Evolutionary conservation across 2,329 filamentous ascomycete genomes (phyloP), one percentile per base, ranked within the genome.

Genomic region (Pestalotiopsis sp.): DNA sequence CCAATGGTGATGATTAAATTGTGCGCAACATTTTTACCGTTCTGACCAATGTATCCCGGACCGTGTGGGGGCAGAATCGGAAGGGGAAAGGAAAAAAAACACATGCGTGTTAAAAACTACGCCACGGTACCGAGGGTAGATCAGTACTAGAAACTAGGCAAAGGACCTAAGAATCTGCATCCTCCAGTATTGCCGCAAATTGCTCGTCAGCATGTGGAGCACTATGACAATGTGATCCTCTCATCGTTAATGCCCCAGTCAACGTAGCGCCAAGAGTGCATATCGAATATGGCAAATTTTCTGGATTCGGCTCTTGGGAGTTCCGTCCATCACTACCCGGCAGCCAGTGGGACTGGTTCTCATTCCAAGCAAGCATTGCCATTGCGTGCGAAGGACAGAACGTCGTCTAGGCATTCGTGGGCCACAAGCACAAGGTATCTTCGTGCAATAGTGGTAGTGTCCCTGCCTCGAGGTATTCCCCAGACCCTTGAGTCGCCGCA

Each of bases 241-340:
- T 61, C 59, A 36, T 61, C 59, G 31, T 61, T 36, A 27, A 38
- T 25, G 14, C 45, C 45, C 59, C 59, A 61, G 59, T 61, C 59
- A 61, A 61, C 36, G 17, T 27, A 61, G 31, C n/a, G 45, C 45
- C 45, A 52, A 52, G 45, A 52, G 45, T 61, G 59, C 41, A 64
- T 64, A 31, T 38, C 41, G 36, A 49, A 64, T 58, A 38, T 62
- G 52, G 62, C 62, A 52, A 61, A 65, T 62, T 65, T 49, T 12
- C 55, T 65, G n/a, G 52, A 49, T 49, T 69, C 68, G 68, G 68
- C 65, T 66, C 61, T 62, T 69, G 62, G 62, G 68, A 45, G 62
- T 64, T 69, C 68, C 68, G 68, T 65, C 20, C 38, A 20, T 39
- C 52, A 31, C 20, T 63, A 58, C 14, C 45, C 45, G n/a, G 45